Evolutionary conservation across 2,329 filamentous ascomycete genomes (phyloP), one percentile per base, ranked within the genome.

Genomic region (Biscogniauxia mediterranea): DNA sequence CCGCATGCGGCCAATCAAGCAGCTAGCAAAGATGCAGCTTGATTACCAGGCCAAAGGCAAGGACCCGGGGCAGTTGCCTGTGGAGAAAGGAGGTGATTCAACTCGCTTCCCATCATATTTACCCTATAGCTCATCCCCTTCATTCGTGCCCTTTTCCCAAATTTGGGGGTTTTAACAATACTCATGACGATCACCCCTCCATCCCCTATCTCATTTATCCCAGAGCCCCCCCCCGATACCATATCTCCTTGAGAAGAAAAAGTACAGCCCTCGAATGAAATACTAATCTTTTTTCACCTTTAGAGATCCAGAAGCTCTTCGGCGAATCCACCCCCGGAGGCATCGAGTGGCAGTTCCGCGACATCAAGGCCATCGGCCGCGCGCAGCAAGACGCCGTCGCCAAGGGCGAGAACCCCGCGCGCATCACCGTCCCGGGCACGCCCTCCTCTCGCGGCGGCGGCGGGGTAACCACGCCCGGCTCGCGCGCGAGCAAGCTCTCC

Each of bases 271-370:
- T 52, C 5, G 26, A 42, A 15, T 25, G 42, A 49, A 52, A 17
- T 1, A 19, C 61, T 63, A 58, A 64, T 28, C 23, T 21, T 20
- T 20, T 3, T 51, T 15, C 19, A 23, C 17, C 52, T 11, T 55
- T 63, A 88, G 85, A 85, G 52, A 86, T 88, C 56, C 80, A 83
- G 62, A 83, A 81, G 62, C 82, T 83, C 72, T 88, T 85, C 64
- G 85, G 85, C 25, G 83, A 85, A 60, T 85, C 82, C 3, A 88
- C 85, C 0, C 70, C 78, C 0, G 79, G 80, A 20, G 85, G 85
- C 8, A 80, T 88, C n/a, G 80, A 82, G 65, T 88, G 85, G 70
- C 85, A 87, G 68, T 86, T 88, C 68, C 80, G 85, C 1, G 63
- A 71, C 23, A 81, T 87, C 74, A 86, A 85, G 72, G 77, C 76